Evolutionary conservation across 345 rosid genomes (phyloP).

Genomic region (Camelina neglecta): DNA sequence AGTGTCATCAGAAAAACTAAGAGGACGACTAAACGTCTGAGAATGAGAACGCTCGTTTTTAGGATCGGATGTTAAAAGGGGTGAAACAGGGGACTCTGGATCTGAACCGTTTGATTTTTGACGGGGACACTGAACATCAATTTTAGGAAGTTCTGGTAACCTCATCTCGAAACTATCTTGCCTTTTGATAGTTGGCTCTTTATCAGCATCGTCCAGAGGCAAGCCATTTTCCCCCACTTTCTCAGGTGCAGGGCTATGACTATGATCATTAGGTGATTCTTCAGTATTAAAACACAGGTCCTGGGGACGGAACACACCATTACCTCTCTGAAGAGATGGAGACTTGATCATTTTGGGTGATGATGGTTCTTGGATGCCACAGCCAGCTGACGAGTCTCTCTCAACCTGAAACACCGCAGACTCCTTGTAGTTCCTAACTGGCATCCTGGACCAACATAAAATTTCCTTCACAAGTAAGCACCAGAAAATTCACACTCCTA

Average conservation of each 20-base stretch:
- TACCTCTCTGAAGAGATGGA: conserved; percentile 88
- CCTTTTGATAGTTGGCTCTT: conserved; percentile 88
- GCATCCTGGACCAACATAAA: conserved; percentile 74
- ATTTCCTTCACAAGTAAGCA: conserved; percentile 13
- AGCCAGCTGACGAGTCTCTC: conserved; percentile 80
- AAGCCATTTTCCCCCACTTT: conserved; percentile 68
- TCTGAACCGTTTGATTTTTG: conserved; percentile 80
- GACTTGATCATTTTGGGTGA: conserved; percentile 86
- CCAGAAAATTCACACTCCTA: conserved; percentile 28
- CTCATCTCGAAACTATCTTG: conserved; percentile 98
- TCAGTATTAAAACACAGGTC: conserved; percentile 63
- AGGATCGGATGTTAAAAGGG: conserved; percentile 92
- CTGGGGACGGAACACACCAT: conserved; percentile 57
- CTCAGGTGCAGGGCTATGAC: conserved; percentile 81
- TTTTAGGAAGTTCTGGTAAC: conserved; percentile 87
- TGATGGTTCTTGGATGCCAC: conserved; percentile 78
- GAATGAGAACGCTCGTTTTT: conserved; percentile 95
- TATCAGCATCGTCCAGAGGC: conserved; percentile 60
- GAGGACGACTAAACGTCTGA: conserved; percentile 94
- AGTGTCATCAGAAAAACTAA: conserved; percentile 74
- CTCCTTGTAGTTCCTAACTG: conserved; percentile 69
- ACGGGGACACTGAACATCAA: conserved; percentile 69
- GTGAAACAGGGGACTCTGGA: conserved; percentile 97
- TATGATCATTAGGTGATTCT: conserved; percentile 72
- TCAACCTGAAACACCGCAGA: conserved; percentile 76